These are phyloP conservation scores for Magnolia sinica DNA, from an alignment of 164 flowering plant genomes.

Conservation along the genomic window DNA sequence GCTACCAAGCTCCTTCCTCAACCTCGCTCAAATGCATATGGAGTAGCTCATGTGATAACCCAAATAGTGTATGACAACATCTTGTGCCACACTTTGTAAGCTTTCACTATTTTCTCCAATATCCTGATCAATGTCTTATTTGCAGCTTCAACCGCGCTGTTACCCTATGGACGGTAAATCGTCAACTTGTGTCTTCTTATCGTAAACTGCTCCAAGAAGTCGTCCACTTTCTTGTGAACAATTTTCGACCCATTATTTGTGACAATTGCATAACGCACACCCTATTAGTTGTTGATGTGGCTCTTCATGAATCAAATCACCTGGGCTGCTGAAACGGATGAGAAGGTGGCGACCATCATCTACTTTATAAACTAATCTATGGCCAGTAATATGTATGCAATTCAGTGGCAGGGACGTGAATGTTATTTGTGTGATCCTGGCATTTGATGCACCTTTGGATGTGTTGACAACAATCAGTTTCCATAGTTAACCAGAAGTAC, in stretches of 20 bases:
- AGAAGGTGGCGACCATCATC: neutral
- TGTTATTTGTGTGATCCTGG: neutral
- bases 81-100: neutral
- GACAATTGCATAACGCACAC: neutral
- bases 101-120: neutral
- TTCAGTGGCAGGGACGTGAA: neutral
- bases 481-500: neutral
- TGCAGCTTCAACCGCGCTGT: neutral
- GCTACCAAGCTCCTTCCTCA: neutral
- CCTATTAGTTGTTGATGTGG: neutral
- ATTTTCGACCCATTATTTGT: neutral
- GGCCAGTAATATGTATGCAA: neutral
- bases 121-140: neutral
- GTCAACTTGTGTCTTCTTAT: neutral
- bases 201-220: neutral
- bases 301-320: neutral
- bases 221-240: neutral
- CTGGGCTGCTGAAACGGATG: neutral
- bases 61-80: neutral
- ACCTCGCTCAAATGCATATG: neutral
- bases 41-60: neutral
- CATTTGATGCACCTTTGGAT: neutral
- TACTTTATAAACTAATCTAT: neutral
- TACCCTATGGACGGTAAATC: neutral
- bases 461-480: neutral